Conservation (phyloP, 306 rosid genomes). For the Medicago ruthenica region DNA sequence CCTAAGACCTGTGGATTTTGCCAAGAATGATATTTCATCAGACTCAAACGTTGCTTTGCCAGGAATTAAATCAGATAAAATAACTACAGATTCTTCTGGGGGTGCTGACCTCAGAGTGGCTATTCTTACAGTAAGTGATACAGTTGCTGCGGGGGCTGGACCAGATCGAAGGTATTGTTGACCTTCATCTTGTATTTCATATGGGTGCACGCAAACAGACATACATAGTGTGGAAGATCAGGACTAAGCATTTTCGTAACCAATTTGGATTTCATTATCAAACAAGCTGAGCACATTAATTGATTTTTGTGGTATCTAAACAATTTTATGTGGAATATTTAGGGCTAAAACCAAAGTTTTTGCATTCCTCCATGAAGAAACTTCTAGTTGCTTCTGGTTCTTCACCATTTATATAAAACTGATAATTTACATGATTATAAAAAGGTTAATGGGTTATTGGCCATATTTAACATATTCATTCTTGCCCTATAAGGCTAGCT, state of each 20-base stretch:
- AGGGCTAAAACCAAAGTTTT: not conserved
- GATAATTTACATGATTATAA: not conserved
- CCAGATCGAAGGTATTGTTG: constrained; percentile 87
- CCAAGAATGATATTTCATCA: constrained; percentile 41
- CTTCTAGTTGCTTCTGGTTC: constrained; percentile 35
- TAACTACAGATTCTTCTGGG: constrained; percentile 44
- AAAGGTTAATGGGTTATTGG: constrained; percentile 22
- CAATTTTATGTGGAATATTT: constrained; percentile 12
- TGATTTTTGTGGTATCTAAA: constrained; percentile 10
- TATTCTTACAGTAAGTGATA: constrained; percentile 92
- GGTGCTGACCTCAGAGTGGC: constrained; percentile 65
- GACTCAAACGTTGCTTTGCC: constrained; percentile 41
- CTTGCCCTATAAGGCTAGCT: constrained; percentile 7
- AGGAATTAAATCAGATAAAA: constrained; percentile 43
- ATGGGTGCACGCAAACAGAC: not conserved
- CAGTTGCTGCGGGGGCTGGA: constrained; percentile 86
- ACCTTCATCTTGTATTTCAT: constrained; percentile 31
- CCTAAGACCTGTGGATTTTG: constrained; percentile 38
- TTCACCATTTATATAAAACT: not conserved
- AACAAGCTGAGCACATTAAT: constrained; percentile 10
- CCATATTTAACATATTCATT: constrained; percentile 14
- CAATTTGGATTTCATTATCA: constrained; percentile 21
- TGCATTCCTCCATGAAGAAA: constrained; percentile 22
- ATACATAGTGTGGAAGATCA: not conserved
- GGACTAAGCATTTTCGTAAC: not conserved